Evolutionary conservation across 2,329 filamentous ascomycete species (phyloP), one percentile per base, ranked within the genome.

Genomic region (Epichloe coenophiala): DNA sequence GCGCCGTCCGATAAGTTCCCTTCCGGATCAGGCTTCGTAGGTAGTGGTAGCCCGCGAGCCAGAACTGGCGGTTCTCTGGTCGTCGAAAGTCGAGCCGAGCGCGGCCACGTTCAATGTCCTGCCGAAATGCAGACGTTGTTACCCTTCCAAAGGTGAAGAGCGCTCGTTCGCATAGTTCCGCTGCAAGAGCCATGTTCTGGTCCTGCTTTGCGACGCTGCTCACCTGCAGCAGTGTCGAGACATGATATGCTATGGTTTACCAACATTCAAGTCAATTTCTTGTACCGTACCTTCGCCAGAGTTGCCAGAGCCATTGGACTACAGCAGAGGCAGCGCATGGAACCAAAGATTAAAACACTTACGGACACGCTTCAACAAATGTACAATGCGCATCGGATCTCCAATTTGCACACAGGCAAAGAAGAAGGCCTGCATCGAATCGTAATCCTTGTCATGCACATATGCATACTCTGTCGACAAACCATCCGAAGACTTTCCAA

Each of bases 111-210:
- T 85, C 78, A 5, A 98, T 68, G 55, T 84, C 83, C 51, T 80
- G 79, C 7, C 83, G 76, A 64, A 97, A 98, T 0, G 85, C 80
- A 8, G 88, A 91, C 53, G 93, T 83, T 0, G 88, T 82, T 3
- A 89, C 86, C 38, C 91, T 80, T n/a, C 91, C 93, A 63, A 97
- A 91, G 0, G 87, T 86, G 69, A 96, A 97, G 5, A 98, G 76
- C 0, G 91, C 90, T 44, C 93, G 80, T 68, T 97, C 91, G 49
- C 94, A 80, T 2, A 97, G 77, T 60, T 97, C 90, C 3, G 88
- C 84, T 0, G 91, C 83, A 3, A 93, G 78, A 1, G 90, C 81
- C 63, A 89, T 84, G 62, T 97, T 93, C 49, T 88, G 81, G 62
- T 96, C 88, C 57, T 95, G 86, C 63, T 93, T 91, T 12, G 89